Evolutionary conservation across 768 basidiomycete genomes (phyloP).

Genomic region (Lactifluus volemus): DNA sequence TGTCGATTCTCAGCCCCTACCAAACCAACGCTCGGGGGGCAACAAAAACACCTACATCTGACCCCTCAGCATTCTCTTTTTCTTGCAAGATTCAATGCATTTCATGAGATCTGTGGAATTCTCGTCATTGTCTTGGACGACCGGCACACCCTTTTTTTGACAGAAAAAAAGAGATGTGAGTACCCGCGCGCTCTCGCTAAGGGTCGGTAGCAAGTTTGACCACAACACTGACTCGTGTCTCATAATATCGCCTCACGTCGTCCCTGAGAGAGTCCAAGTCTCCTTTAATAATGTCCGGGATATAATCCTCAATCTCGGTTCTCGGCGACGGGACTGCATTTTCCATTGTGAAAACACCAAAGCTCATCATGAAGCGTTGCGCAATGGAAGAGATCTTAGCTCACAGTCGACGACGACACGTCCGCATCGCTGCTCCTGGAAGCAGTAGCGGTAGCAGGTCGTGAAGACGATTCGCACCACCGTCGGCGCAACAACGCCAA

Average conservation of each 20-base stretch:
- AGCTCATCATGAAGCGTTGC: neutral
- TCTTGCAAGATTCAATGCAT: conserved; percentile 61
- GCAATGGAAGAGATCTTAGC: neutral
- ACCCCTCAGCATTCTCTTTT: conserved; percentile 39
- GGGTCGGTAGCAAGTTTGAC: too few species aligned
- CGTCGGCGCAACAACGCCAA: conserved; percentile 45
- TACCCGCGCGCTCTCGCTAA: too few species aligned
- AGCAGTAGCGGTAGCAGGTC: conserved; percentile 32
- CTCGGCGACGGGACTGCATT: neutral
- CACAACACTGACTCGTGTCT: conserved; percentile 36
- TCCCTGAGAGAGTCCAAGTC: conserved; percentile 83
- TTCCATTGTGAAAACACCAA: neutral
- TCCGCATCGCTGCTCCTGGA: neutral
- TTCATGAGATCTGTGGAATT: conserved; percentile 96
- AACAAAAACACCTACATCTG: conserved; percentile 29
- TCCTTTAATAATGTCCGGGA: conserved; percentile 86
- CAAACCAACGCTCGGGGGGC: neutral
- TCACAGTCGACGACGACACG: neutral
- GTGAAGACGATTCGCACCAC: conserved; percentile 55
- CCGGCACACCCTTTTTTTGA: conserved; percentile 47
- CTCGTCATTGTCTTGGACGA: conserved; percentile 63
- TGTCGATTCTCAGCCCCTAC: neutral
- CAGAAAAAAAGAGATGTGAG: neutral
- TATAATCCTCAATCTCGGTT: conserved; percentile 36
- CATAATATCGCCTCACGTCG: conserved; percentile 68